A percentile compares a stretch with the other conserved stretches of the same genome.
Evolutionary conservation across 2,329 filamentous ascomycete species (phyloP).

Genomic region (Berkeleyomyces basicola): DNA sequence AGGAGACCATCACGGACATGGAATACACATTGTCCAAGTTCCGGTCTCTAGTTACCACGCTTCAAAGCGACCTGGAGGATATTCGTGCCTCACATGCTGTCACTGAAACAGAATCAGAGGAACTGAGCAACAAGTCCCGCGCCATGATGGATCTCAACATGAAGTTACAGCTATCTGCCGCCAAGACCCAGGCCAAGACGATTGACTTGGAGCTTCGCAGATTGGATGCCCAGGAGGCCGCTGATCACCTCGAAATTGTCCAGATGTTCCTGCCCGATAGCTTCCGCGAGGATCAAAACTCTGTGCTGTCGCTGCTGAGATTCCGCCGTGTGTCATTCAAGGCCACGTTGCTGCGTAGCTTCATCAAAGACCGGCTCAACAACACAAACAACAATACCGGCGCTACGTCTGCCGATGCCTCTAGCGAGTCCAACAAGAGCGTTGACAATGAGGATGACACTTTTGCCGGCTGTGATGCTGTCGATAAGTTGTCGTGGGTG

Average conservation of each 20-base stretch:
- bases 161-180: slow-evolving; percentile 77
- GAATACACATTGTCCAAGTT: slow-evolving; percentile 83
- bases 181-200: slow-evolving; percentile 84
- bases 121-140: slow-evolving; percentile 71
- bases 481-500: slow-evolving; percentile 77
- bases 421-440: slow-evolving; percentile 23
- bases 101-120: slow-evolving; percentile 81
- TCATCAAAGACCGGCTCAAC: slow-evolving; percentile 65
- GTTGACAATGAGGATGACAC: slow-evolving; percentile 59
- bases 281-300: slow-evolving; percentile 65
- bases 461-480: slow-evolving; percentile 62
- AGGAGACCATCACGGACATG: slow-evolving; percentile 66
- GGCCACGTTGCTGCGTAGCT: slow-evolving; percentile 57
- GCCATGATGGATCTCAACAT: slow-evolving; percentile 95
- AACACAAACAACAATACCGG: slow-evolving; percentile 26
- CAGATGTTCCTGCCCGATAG: slow-evolving; percentile 77
- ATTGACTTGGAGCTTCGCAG: slow-evolving; percentile 80
- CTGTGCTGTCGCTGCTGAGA: slow-evolving; percentile 71
- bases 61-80: slow-evolving; percentile 79
- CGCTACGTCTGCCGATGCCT: neutral
- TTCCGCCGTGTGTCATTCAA: slow-evolving; percentile 86
- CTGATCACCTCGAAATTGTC: slow-evolving; percentile 76
- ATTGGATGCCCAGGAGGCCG: slow-evolving; percentile 75
- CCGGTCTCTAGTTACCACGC: slow-evolving; percentile 68
- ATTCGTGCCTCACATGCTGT: slow-evolving; percentile 85